Conservation (phyloP, 1,139 yeast genomes). For the Blastobotrys illinoisensis region DNA sequence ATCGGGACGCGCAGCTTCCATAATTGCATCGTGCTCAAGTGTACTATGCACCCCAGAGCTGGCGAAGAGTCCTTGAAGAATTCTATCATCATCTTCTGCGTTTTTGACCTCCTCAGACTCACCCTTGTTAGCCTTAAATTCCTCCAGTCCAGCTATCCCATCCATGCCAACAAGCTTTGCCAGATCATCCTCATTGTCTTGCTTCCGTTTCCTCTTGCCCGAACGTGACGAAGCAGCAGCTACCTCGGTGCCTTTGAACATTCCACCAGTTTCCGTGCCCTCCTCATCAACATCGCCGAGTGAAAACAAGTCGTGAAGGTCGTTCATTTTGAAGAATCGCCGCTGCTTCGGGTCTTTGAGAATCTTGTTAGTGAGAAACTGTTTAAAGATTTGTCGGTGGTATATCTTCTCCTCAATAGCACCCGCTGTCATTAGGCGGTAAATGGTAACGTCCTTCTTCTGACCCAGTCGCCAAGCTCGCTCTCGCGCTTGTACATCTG, state of each 20-base stretch:
- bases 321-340: constrained; percentile 86
- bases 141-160: constrained; percentile 53
- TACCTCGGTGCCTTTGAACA: constrained; percentile 52
- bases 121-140: constrained; percentile 40
- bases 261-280: constrained; percentile 55
- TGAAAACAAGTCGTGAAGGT: constrained; percentile 81
- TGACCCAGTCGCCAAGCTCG: constrained; percentile 98
- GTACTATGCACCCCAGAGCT: constrained; percentile 71
- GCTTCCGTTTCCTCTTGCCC: constrained; percentile 31
- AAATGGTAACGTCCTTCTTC: constrained; percentile 87
- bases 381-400: constrained; percentile 94
- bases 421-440: constrained; percentile 89
- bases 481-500: constrained; percentile 94
- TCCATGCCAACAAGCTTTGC: constrained; percentile 46
- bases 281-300: constrained; percentile 69
- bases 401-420: constrained; percentile 95
- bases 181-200: constrained; percentile 43
- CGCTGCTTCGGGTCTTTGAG: constrained; percentile 93
- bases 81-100: constrained; percentile 43
- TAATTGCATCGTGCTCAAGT: constrained; percentile 71
- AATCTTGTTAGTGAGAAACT: constrained; percentile 86
- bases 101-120: constrained; percentile 29
- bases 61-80: constrained; percentile 72
- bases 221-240: constrained; percentile 26
- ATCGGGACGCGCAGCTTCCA: constrained; percentile 52